Percentiles rank a stretch among this genome's conserved stretches.
Conservation (phyloP, 148 eudicot species). For the Nepenthes gracilis region DNA sequence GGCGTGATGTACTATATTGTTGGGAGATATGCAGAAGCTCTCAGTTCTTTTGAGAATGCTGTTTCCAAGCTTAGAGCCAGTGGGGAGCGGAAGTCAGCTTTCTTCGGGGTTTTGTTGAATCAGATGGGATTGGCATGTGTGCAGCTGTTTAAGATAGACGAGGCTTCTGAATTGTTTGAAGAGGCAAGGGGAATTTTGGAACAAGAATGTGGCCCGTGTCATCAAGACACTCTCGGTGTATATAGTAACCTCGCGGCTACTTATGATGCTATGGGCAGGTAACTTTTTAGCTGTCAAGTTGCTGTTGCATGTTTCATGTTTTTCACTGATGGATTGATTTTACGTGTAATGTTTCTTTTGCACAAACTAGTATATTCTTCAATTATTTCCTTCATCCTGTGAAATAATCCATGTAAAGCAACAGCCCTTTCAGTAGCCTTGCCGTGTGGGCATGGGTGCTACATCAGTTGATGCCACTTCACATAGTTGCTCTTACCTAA, state of each 20-base stretch:
- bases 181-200: slow-evolving; percentile 6
- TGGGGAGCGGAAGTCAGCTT: neutral
- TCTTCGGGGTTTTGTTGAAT: slow-evolving; percentile 6
- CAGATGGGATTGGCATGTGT: slow-evolving; percentile 9
- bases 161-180: slow-evolving; percentile 6
- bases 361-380: too few species aligned
- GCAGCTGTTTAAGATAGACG: slow-evolving; percentile 3
- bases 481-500: too few species aligned
- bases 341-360: too few species aligned
- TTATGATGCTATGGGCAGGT: slow-evolving; percentile 12
- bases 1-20: slow-evolving; percentile 7
- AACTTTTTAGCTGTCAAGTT: neutral
- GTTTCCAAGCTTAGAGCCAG: slow-evolving; percentile 1
- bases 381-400: too few species aligned
- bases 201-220: slow-evolving; percentile 3
- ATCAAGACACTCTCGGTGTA: slow-evolving; percentile 10
- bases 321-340: too few species aligned
- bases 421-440: too few species aligned
- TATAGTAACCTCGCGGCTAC: slow-evolving; percentile 11
- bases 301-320: too few species aligned
- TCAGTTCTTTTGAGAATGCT: slow-evolving; percentile 4
- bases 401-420: too few species aligned
- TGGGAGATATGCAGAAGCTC: slow-evolving; percentile 7
- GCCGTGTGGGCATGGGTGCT: too few species aligned
- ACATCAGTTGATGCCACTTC: too few species aligned